Conservation (phyloP, 257 asterid species). For the Eustoma russellianum region DNA sequence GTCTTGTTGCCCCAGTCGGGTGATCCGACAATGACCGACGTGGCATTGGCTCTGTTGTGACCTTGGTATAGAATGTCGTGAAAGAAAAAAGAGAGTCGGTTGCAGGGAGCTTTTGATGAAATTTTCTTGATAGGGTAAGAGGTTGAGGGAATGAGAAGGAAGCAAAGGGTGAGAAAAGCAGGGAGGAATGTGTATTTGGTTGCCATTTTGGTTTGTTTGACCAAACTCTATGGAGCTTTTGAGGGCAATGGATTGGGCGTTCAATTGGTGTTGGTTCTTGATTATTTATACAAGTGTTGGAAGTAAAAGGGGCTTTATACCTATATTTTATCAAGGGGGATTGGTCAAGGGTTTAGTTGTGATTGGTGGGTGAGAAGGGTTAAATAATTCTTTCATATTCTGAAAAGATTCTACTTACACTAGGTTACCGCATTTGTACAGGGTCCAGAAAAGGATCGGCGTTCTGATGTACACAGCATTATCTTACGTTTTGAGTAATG, state of each 20-base stretch:
- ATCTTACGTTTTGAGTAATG: too few relatives aligned
- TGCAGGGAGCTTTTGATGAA: slow-evolving; percentile 36
- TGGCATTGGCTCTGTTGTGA: slow-evolving; percentile 49
- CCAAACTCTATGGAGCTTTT: not conserved
- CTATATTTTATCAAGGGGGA: not conserved
- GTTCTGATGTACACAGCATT: too few relatives aligned
- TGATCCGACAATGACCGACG: slow-evolving; percentile 54
- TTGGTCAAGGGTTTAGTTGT: not conserved
- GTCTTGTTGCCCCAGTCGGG: slow-evolving; percentile 66
- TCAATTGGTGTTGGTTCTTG: not conserved
- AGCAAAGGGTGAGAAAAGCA: slow-evolving; percentile 7
- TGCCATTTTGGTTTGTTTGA: slow-evolving; percentile 9
- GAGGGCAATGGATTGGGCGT: not conserved
- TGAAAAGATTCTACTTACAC: too few relatives aligned
- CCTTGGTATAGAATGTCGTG: slow-evolving; percentile 78
- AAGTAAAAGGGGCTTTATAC: not conserved
- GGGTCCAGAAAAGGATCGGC: too few relatives aligned
- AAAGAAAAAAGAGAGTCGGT: slow-evolving; percentile 40
- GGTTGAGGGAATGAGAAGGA: slow-evolving; percentile 9
- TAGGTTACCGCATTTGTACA: too few relatives aligned
- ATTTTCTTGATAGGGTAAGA: slow-evolving; percentile 3
- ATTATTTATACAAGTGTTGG: slow-evolving; percentile 1
- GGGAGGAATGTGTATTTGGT: slow-evolving; percentile 10
- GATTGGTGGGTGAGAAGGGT: not conserved
- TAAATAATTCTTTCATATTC: not conserved